Base-by-base conservation (phyloP, 805 yeast species). In the Barnettozyma pratensis region DNA sequence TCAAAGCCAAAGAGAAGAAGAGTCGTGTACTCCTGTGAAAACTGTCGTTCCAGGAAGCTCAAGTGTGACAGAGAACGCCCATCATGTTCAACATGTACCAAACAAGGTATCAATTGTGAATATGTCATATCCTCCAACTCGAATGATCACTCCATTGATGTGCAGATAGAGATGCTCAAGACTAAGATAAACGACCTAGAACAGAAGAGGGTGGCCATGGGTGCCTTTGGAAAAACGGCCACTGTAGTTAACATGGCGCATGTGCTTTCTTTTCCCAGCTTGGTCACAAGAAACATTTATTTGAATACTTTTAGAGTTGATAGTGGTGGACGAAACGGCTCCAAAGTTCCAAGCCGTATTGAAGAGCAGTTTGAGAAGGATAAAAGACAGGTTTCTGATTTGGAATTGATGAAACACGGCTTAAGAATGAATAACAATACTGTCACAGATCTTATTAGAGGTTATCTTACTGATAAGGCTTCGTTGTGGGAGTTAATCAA, bases 21-120 rank as follows among this genome's bases (percentile, higher is more conserved):
- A 37, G 37, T 44, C 1, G 47, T 49, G 5, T 49, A 49, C 38
- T 49, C 52, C 5, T 49, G 52, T 11, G 49, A 46, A 25, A 43
- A 46, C 26, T 49, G 52, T 11, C 52, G 52, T 11, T 25, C 37
- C 5, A 49, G 43, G 31, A 49, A 49, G 39, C 39, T 49, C n/a
- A 46, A 44, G 29, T 49, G 52, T 25, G 48, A 49, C 28, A 32
- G 52, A 28, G 36, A 14, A 4, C 40, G 49, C 7, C 52, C 52
- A 6, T 7, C 12, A 12, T 49, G 52, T 37, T 36, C 48, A 1
- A 45, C 46, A 8, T 49, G 52, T 37, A 37, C 25, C 8, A 42
- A 40, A 25, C 49, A 45, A 28, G 9, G 39, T 12, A 26, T 34
- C 8, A 10, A 36, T 1, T 49, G 52, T 32, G 44, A 36, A 25